Base-by-base conservation (phyloP, 768 basidiomycete genomes). In the Hortiboletus campestris region DNA sequence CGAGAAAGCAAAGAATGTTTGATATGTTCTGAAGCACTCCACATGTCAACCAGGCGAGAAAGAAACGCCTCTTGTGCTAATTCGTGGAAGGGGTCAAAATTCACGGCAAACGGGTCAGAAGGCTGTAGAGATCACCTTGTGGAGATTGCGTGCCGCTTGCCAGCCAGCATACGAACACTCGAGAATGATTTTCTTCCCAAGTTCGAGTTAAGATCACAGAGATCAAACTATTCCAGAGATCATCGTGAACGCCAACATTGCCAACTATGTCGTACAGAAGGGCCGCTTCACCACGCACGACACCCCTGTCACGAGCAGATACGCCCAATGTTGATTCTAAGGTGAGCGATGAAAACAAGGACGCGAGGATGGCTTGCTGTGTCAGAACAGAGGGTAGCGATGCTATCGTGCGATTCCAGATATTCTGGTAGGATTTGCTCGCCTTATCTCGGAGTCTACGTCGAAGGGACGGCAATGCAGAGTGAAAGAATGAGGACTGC, bases 1-100 rank as follows among this genome's bases (percentile, higher is more conserved):
- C 80, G 79, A 20, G 83, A 80, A 8, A 93, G 75, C 22, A 90
- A 72, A 0, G 92, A 91, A 68, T 89, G 88, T 58, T 84, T 89
- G 64, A 97, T 78, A 63, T 94, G 88, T 44, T 88, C 88, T 2
- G 84, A 71, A 22, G 85, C 80, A 5, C 87, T 78, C 96, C 96
- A 98, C 0, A 78, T 66, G 6, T 84, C 81, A 8, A 90, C 65
- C 1, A 82, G 69, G 45, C 69, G 74, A 38, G 76, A 69, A 22
- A 88, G 70, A 34, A 88, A 73, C 1, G 69, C 61, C 11, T 76
- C 71, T 14, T 87, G 74, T 17, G 72, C 84, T 62, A 56, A 47
- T 59, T 22, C 25, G 40, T 53, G 46, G 55, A 56, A 51, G 12
- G 38, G 13, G 46, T 63, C 39, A 68, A 17, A 39, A 47, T 43